Percentiles rank a stretch among this genome's conserved stretches.
These are phyloP conservation scores for Hydnomerulius pinastri DNA, from an alignment of 768 basidiomycete species.

Conservation along the genomic window DNA sequence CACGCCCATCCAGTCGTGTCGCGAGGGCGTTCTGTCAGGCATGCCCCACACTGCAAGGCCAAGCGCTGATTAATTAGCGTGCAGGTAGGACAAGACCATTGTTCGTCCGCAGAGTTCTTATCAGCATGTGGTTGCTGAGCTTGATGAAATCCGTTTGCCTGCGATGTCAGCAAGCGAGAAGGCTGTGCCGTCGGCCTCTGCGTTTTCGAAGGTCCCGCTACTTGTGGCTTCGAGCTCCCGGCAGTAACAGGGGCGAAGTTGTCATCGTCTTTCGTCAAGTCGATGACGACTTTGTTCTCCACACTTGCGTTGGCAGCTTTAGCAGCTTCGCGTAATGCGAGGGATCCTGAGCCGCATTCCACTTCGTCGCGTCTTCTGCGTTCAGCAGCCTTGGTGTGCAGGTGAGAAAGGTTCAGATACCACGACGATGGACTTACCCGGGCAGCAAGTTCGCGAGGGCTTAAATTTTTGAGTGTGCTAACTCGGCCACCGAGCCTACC, in stretches of 20 bases:
- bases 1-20: conserved; percentile 62
- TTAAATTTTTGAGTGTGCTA: conserved; percentile 42
- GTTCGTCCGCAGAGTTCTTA: conserved; percentile 7
- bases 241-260: conserved; percentile 1
- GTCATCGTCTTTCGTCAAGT: conserved; percentile 48
- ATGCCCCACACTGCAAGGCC: conserved; percentile 62
- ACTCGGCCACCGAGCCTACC: conserved; percentile 63
- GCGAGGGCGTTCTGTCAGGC: conserved; percentile 43
- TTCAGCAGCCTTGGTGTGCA: conserved; percentile 74
- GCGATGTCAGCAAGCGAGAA: background rate
- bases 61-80: conserved; percentile 62
- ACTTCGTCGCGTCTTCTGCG: conserved; percentile 73
- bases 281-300: conserved; percentile 53
- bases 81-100: conserved; percentile 61
- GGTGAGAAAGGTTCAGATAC: background rate
- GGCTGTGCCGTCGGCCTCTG: background rate
- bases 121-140: background rate
- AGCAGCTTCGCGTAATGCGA: conserved; percentile 60
- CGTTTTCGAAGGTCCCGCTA: conserved; percentile 14
- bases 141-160: background rate
- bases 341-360: conserved; percentile 63
- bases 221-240: conserved; percentile 39
- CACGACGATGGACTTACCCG: conserved; percentile 47
- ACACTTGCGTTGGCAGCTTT: conserved; percentile 72
- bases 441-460: conserved; percentile 73